Evolutionary conservation across 139 green algal species (phyloP), one percentile per base, ranked within the genome.

Genomic region (Gonium pectorale): DNA sequence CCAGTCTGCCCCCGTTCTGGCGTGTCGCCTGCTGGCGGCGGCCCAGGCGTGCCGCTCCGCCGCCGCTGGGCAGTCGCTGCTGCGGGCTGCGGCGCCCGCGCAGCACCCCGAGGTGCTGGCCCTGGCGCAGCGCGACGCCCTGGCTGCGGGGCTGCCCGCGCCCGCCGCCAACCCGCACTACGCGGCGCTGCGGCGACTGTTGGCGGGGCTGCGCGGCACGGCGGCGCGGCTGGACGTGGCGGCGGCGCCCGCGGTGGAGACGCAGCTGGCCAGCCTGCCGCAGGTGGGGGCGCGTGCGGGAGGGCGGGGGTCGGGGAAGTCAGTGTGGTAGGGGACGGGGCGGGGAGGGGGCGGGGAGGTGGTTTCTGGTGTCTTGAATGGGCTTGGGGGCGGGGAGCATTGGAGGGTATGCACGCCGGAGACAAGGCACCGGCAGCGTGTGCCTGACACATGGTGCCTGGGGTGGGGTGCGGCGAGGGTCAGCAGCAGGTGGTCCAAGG

Each of bases 101-200:
- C 87, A 91, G 63, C 79, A 85, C 5, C 73, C 87, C 29, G 87
- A 91, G 79, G 75, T 60, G 59, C 78, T 91, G 24, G 68, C 82
- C 27, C 21, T 81, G 31, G 37, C 60, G 9, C 78, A 86, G 29
- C 67, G 59, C 15, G 67, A 84, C 37, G 26, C 63, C 8, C 69
- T 91, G 38, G 22, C 38, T 15, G 67, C 66, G 22, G 33, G 43
- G 33, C 63, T 91, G 69, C 82, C 82, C 0, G 44, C 29, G 41
- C 74, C 81, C 26, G n/a, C 1, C 2, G 64, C 67, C 40, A 79
- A 67, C 62, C 8, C 43, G 5, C 87, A 91, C 82, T 88, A 84
- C 63, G 17, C 72, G 38, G 54, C 79, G 49, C 70, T 88, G 46
- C n/a, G 56, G 46, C 17, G 29, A 22, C 21, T 77, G 79, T 35